Conservation (phyloP, 352 stramenopile species). For the Blastocystis sp. region DNA sequence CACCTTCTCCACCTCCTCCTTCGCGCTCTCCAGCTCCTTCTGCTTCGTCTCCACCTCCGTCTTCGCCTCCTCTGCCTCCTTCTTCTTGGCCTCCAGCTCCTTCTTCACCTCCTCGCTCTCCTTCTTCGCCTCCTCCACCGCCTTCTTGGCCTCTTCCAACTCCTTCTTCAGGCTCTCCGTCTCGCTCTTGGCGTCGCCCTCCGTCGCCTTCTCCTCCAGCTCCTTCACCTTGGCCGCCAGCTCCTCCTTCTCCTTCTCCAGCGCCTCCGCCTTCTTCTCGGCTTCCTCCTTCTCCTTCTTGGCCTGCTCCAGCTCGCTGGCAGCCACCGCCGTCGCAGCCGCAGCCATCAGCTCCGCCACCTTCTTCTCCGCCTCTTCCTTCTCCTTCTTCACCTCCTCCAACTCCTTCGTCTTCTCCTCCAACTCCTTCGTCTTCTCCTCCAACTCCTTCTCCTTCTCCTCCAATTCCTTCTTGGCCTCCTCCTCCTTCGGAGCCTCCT, state of each 20-base stretch:
- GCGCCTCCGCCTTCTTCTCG: neutral
- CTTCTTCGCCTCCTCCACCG: conserved; percentile 27
- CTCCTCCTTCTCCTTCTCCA: conserved; percentile 28
- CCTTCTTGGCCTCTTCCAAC: conserved; percentile 1
- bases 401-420: neutral
- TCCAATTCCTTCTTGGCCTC: neutral
- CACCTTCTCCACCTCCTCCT: conserved; percentile 33
- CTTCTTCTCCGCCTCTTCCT: neutral
- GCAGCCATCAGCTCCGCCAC: neutral
- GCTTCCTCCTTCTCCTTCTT: conserved; percentile 23
- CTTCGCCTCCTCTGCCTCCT: neutral
- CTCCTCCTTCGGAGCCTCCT: conserved; percentile 31
- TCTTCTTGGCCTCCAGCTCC: neutral
- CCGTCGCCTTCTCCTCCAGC: neutral
- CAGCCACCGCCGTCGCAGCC: neutral
- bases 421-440: neutral
- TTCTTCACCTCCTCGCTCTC: conserved; percentile 49
- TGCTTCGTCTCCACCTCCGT: conserved; percentile 1
- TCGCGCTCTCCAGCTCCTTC: neutral
- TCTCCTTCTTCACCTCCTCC: conserved; percentile 37
- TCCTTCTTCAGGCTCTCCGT: neutral
- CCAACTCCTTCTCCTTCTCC: conserved; percentile 2
- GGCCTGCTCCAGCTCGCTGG: neutral
- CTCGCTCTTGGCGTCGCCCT: neutral
- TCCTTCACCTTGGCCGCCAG: neutral